These are phyloP conservation scores for Trichoderma afroharzianum DNA, from an alignment of 2,329 filamentous ascomycete species.

Conservation along the genomic window DNA sequence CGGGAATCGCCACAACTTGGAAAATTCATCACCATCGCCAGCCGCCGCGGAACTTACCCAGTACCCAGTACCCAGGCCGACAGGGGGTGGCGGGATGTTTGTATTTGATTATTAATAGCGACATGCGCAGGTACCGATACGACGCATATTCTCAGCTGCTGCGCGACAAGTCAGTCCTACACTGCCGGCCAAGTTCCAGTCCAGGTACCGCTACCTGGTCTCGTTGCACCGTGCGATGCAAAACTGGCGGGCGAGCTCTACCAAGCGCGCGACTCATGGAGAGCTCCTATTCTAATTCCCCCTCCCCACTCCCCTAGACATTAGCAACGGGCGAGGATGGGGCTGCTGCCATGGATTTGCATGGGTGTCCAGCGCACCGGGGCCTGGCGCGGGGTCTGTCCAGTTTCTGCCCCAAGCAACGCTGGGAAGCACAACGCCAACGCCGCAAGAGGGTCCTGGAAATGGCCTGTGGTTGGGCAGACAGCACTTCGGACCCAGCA, in stretches of 20 bases:
- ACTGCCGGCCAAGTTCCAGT: neutral
- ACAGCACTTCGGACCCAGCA: conserved; percentile 9
- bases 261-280: conserved; percentile 12
- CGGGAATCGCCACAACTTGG: neutral
- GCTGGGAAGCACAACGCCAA: neutral
- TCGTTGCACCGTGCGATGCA: neutral
- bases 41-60: neutral
- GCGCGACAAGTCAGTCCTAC: neutral
- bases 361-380: conserved; percentile 18
- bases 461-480: conserved; percentile 4
- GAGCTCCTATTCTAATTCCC: neutral
- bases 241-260: neutral
- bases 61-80: neutral
- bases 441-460: neutral
- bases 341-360: conserved; percentile 1
- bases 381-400: conserved; percentile 17
- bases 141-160: neutral
- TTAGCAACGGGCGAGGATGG: conserved; percentile 16
- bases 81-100: neutral
- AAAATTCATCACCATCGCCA: neutral
- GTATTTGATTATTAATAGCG: neutral
- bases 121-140: neutral
- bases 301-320: conserved; percentile 2
- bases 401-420: neutral
- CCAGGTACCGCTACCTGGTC: neutral